These are phyloP conservation scores for Forsythia suspensa DNA, from an alignment of 257 asterid genomes.

Conservation along the genomic window DNA sequence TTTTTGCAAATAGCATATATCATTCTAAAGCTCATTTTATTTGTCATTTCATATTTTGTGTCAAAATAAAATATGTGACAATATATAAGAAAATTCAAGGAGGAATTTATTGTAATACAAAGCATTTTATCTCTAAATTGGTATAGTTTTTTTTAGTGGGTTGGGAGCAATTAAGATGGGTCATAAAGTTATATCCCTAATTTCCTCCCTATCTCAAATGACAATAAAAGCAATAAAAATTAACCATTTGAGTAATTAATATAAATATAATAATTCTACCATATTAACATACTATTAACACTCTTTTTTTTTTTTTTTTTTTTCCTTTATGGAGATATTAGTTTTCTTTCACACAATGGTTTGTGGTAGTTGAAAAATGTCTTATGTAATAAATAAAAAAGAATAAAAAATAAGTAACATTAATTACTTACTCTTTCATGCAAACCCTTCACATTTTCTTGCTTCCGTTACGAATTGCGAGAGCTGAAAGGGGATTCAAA, in stretches of 20 bases:
- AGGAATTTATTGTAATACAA: background rate
- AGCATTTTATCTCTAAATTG: background rate
- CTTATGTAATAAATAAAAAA: background rate
- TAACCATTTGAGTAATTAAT: too few relatives aligned
- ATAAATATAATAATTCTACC: background rate
- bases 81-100: background rate
- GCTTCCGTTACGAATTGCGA: background rate
- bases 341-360: background rate
- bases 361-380: background rate
- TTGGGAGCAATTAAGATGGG: too few relatives aligned
- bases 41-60: background rate
- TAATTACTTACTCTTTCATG: background rate
- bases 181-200: too few relatives aligned
- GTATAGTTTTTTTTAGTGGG: too few relatives aligned
- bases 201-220: background rate
- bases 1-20: background rate
- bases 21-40: too few relatives aligned
- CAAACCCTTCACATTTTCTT: background rate
- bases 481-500: background rate
- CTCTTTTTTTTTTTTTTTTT: background rate
- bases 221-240: too few relatives aligned
- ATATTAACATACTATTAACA: background rate
- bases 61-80: background rate
- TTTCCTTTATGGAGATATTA: background rate
- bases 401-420: background rate